Conservation (phyloP, 2,329 filamentous ascomycete species). For the Ophiobolus disseminans region DNA sequence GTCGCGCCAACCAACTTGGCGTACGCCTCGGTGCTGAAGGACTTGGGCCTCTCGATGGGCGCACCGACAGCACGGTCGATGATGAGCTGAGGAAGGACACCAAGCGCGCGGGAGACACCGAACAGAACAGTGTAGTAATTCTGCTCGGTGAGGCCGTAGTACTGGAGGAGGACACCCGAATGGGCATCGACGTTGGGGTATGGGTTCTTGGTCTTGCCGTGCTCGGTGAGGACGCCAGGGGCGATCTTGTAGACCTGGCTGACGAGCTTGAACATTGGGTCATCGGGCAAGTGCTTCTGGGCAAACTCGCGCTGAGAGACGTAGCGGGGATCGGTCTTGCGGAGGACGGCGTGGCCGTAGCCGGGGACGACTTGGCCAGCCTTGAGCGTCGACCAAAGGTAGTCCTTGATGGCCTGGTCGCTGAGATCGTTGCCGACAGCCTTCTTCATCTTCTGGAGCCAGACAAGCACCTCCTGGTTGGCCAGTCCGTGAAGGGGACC, state of each 20-base stretch:
- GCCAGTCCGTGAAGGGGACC: conserved; percentile 98
- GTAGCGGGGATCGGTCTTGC: conserved; percentile 99
- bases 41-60: conserved; percentile 98
- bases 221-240: conserved; percentile 95
- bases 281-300: conserved; percentile 88
- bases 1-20: conserved; percentile 90
- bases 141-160: conserved; percentile 98
- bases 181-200: conserved; percentile 99
- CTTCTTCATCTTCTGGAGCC: conserved; percentile 99
- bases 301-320: conserved; percentile 98
- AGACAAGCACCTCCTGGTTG: conserved; percentile 99
- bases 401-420: conserved; percentile 96
- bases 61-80: conserved; percentile 97
- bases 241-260: conserved; percentile 99
- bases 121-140: conserved; percentile 99
- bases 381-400: conserved; percentile 98
- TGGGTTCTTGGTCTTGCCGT: conserved; percentile 99
- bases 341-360: conserved; percentile 98
- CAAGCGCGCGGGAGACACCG: conserved; percentile 96
- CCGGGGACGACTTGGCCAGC: conserved; percentile 93
- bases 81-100: conserved; percentile 98
- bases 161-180: conserved; percentile 98
- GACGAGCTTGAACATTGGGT: conserved; percentile 99
- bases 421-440: conserved; percentile 89
- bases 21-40: conserved; percentile 96